phyloP scores from a whole-genome alignment of 495 filamentous ascomycete species.

The Barbatosphaeria neglecta region DNA sequence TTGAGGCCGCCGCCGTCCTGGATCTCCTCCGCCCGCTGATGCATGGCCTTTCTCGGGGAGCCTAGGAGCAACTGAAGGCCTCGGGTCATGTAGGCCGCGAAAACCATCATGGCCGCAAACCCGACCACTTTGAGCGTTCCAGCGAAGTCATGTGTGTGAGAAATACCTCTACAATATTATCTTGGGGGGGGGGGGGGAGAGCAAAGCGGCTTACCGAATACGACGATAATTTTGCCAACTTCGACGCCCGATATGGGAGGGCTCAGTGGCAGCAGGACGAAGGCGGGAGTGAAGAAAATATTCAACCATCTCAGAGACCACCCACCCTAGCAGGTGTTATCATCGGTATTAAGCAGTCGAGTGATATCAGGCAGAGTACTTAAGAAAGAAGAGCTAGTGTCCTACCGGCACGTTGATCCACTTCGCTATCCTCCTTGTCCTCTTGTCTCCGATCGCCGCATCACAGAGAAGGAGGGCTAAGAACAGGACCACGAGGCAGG shows the following conservation, averaged over 20 bases:
- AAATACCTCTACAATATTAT: no score
- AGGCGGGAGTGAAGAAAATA: conserved; percentile 42
- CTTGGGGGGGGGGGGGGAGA: no score
- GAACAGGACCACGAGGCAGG: conserved; percentile 38
- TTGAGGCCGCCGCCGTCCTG: conserved; percentile 29
- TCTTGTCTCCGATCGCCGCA: conserved; percentile 29
- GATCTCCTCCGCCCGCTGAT: conserved; percentile 36
- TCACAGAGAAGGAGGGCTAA: conserved; percentile 30
- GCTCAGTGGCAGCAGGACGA: conserved; percentile 42
- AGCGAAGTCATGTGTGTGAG: not conserved
- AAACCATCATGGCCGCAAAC: conserved; percentile 31
- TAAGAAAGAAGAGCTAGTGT: not conserved
- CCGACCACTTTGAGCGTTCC: conserved; percentile 28
- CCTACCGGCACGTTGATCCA: conserved; percentile 39
- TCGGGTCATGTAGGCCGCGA: conserved; percentile 38
- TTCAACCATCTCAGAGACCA: conserved; percentile 46
- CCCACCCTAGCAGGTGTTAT: conserved; percentile 25
- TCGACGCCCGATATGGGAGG: conserved; percentile 37
- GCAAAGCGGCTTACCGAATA: conserved; percentile 43
- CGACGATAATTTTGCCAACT: conserved; percentile 41
- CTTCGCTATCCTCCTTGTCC: conserved; percentile 28
- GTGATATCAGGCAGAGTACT: no score
- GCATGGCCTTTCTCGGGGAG: conserved; percentile 33
- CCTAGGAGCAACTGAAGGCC: conserved; percentile 36
- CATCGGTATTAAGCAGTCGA: not conserved